A percentile compares a stretch with the other conserved stretches of the same genome.
These are phyloP conservation scores for Ophiobolus disseminans DNA, from an alignment of 2,329 filamentous ascomycete species.

Conservation along the genomic window DNA sequence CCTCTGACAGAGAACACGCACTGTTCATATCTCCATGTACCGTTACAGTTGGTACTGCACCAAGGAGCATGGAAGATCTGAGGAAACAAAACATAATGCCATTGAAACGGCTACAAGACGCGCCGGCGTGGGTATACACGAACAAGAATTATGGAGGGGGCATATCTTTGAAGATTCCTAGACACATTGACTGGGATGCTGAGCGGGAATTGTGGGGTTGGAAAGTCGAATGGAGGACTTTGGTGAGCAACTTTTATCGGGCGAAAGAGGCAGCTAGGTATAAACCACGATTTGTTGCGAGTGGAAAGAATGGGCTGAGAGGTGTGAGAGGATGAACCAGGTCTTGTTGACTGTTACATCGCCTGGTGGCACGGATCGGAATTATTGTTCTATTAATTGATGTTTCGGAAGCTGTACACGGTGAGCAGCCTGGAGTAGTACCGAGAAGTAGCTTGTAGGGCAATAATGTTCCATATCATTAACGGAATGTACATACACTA, in stretches of 20 bases:
- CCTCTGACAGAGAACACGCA: constrained; percentile 1
- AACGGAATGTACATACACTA: no score
- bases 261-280: constrained; percentile 15
- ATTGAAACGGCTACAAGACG: constrained; percentile 24
- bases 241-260: constrained; percentile 24
- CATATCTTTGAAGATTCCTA: constrained; percentile 9
- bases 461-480: no score
- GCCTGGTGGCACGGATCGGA: no score
- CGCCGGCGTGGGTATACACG: constrained; percentile 25
- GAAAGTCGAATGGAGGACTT: constrained; percentile 26
- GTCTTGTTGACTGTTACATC: no score
- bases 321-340: no score
- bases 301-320: no score
- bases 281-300: no score
- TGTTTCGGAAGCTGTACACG: no score
- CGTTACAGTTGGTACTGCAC: constrained; percentile 4
- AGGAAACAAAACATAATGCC: constrained; percentile 13
- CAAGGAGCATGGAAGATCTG: constrained; percentile 21
- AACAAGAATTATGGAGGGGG: constrained; percentile 20
- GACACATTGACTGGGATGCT: constrained; percentile 26
- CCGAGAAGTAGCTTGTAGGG: no score
- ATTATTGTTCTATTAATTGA: no score
- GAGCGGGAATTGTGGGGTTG: constrained; percentile 25
- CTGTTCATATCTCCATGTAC: constrained; percentile 16
- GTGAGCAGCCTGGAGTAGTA: no score